Evolutionary conservation across 495 filamentous ascomycete species (phyloP).

Genomic region (Neurospora africana): DNA sequence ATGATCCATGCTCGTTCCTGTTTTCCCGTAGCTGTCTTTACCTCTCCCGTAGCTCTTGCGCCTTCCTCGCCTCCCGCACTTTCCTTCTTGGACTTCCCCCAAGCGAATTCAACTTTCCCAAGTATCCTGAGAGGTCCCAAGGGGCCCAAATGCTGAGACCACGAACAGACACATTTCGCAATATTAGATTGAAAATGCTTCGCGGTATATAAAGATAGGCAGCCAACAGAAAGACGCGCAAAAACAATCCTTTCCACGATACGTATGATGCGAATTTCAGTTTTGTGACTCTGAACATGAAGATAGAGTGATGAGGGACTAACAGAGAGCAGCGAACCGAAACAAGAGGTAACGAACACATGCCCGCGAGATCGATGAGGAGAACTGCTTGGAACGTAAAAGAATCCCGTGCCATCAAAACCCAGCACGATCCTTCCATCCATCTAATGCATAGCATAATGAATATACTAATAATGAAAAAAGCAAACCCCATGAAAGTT

Average conservation of each 20-base stretch:
- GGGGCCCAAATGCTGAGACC: not conserved
- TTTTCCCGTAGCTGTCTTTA: no score
- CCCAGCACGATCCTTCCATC: not conserved
- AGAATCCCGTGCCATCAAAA: not conserved
- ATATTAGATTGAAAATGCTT: not conserved
- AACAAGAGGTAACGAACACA: not conserved
- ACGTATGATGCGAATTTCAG: not conserved
- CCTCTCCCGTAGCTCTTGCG: no score
- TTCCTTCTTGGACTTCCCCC: not conserved
- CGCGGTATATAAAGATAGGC: not conserved
- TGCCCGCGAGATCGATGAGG: not conserved
- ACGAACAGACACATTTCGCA: not conserved
- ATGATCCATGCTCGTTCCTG: no score
- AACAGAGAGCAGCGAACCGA: not conserved
- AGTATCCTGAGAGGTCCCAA: not conserved
- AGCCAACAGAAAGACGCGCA: not conserved
- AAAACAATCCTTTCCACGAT: slow-evolving; percentile 1
- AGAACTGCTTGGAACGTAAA: not conserved
- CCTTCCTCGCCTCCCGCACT: not conserved
- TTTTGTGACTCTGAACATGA: not conserved
- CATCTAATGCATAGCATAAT: not conserved
- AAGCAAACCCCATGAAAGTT: not conserved
- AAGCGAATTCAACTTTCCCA: not conserved
- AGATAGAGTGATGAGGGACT: not conserved
- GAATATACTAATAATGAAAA: not conserved